Evolutionary conservation across 257 asterid species (phyloP), one percentile per base, ranked within the genome.

Genomic region (Linaria vulgaris): DNA sequence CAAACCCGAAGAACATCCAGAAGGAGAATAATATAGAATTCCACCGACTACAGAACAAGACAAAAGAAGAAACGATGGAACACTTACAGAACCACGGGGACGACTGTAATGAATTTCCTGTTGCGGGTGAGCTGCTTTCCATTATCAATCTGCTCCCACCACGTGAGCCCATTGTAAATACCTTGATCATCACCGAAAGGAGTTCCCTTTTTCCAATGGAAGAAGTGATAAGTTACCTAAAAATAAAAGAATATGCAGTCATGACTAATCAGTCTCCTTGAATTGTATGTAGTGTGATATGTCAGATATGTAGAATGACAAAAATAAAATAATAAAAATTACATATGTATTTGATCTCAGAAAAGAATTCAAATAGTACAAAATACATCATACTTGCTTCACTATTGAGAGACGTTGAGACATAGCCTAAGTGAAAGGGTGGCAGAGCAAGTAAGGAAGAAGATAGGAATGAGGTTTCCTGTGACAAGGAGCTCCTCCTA

Each of bases 141-240:
- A 61, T 74, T 74, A 70, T 83, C 90, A 17, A 83, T 78, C 73
- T 83, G 90, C 67, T 83, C 90, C 90, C 90, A 83, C 90, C 90
- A 83, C 19, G 90, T 83, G 70, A 83, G 69, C n/a, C 75, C 46
- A 71, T 83, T 83, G 75, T 83, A 83, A 12, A 83, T 78, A 24
- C 90, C 90, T 72, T 83, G 90, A 67, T 83, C 90, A 74, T 83
- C 90, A 71, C 86, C 77, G 74, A 83, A 83, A 20, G 90, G 90
- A 11, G 90, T 83, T 64, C 90, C 90, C 49, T 83, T 83, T 78
- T 80, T 83, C 90, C 90, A 83, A 39, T 83, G 90, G 71, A 83
- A 83, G 69, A 76, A 80, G 60, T 80, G 90, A 68, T 83, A 83
- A 11, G 90, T 83, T 10, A 83, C 81, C 89, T 83, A 45, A 15